phyloP scores from a whole-genome alignment of 2,329 filamentous ascomycete species.

The Epichloe typhina region DNA sequence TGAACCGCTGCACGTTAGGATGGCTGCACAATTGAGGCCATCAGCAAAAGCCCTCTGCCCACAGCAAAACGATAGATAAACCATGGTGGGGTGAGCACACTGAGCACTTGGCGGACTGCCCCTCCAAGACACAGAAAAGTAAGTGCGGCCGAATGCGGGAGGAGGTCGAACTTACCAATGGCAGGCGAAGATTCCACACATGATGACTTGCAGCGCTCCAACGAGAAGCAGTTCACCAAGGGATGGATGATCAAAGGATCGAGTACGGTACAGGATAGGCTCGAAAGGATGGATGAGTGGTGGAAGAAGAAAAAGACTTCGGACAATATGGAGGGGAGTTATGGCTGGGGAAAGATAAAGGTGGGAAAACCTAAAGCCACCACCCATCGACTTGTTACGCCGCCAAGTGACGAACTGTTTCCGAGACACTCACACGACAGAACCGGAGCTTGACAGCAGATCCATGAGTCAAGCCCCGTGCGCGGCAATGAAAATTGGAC shows the following conservation, averaged over 20 bases:
- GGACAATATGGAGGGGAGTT: neutral
- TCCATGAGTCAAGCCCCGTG: constrained; percentile 8
- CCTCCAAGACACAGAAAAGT: constrained; percentile 13
- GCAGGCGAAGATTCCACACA: constrained; percentile 97
- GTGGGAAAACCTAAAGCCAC: neutral
- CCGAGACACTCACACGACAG: neutral
- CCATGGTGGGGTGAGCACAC: constrained; percentile 17
- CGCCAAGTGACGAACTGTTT: neutral
- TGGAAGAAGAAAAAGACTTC: neutral
- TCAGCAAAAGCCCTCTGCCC: constrained; percentile 2
- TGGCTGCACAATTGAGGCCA: constrained; percentile 38
- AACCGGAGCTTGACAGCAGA: neutral
- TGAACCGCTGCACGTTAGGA: constrained; percentile 91
- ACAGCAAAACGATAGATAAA: neutral
- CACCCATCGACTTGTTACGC: neutral
- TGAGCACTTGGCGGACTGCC: constrained; percentile 8
- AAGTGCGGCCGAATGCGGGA: constrained; percentile 1
- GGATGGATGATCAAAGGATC: neutral
- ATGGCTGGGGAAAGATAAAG: neutral
- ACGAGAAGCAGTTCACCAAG: neutral
- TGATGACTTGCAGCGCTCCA: constrained; percentile 34
- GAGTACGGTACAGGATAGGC: neutral
- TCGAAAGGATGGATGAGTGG: constrained; percentile 1
- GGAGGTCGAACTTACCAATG: constrained; percentile 52
- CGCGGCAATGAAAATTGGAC: constrained; percentile 4